Conservation (phyloP, 768 basidiomycete species). For the Calocybe gangraenosa region DNA sequence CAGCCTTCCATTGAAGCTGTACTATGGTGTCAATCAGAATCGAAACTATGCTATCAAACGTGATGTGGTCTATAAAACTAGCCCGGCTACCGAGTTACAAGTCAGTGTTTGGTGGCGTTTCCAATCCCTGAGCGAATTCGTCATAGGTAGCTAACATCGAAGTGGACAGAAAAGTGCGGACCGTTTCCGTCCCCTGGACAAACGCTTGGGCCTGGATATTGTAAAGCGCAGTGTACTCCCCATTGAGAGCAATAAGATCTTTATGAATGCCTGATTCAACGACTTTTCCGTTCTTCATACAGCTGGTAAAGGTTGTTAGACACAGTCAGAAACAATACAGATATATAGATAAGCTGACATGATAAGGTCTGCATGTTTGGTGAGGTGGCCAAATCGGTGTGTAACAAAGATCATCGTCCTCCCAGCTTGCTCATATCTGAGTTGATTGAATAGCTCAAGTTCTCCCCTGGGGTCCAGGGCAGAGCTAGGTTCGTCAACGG, state of each 20-base stretch:
- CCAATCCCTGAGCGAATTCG: background rate
- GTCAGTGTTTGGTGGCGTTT: background rate
- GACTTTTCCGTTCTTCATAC: slow-evolving; percentile 31
- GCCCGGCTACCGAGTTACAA: too few relatives aligned
- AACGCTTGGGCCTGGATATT: slow-evolving; percentile 32
- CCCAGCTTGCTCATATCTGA: slow-evolving; percentile 26
- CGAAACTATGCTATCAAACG: too few relatives aligned
- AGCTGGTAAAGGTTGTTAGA: slow-evolving; percentile 22
- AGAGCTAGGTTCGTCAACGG: slow-evolving; percentile 47
- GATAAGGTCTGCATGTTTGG: slow-evolving; percentile 31
- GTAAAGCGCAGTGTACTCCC: slow-evolving; percentile 29
- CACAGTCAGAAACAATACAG: background rate
- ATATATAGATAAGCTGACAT: slow-evolving; percentile 19
- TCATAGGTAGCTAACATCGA: background rate
- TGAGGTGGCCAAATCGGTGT: slow-evolving; percentile 33
- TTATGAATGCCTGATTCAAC: slow-evolving; percentile 28
- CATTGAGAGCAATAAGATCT: slow-evolving; percentile 26
- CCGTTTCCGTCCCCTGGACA: background rate
- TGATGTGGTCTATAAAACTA: too few relatives aligned
- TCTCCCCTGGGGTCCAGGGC: slow-evolving; percentile 43
- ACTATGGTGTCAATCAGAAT: too few relatives aligned
- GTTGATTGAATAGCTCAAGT: slow-evolving; percentile 28
- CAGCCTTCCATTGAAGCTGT: too few relatives aligned
- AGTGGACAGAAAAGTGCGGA: background rate
- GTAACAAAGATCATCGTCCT: slow-evolving; percentile 37